Percentiles rank a stretch among this genome's conserved stretches.
Conservation (phyloP, 1,284 basidiomycete genomes). For the Trichosporon ovoides region DNA sequence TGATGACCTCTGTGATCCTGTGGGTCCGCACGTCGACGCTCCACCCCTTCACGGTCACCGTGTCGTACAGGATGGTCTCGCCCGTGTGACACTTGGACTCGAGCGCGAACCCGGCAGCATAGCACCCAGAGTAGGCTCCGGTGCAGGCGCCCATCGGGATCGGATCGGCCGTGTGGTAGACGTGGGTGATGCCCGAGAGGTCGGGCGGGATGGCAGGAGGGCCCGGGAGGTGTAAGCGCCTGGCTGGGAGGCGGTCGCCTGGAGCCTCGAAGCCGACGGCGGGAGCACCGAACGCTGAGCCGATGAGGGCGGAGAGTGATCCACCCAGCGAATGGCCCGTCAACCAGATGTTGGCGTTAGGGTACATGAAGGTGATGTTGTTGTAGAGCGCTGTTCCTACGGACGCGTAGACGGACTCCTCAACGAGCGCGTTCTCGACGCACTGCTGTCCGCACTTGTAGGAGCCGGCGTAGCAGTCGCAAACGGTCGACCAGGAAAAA, state of each 20-base stretch:
- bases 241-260: constrained; percentile 79
- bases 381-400: constrained; percentile 83
- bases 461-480: constrained; percentile 77
- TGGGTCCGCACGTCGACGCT: constrained; percentile 70
- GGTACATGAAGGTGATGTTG: constrained; percentile 90
- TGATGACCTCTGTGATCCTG: constrained; percentile 68
- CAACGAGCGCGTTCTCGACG: constrained; percentile 68
- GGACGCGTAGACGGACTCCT: constrained; percentile 72
- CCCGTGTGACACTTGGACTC: constrained; percentile 69
- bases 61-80: constrained; percentile 79
- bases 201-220: constrained; percentile 50
- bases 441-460: constrained; percentile 81
- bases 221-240: constrained; percentile 77
- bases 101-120: constrained; percentile 49
- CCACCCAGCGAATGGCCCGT: constrained; percentile 88
- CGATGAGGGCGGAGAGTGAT: constrained; percentile 76
- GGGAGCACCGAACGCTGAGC: constrained; percentile 83
- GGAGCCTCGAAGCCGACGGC: constrained; percentile 87
- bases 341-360: constrained; percentile 86
- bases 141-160: constrained; percentile 51
- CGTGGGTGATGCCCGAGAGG: constrained; percentile 52
- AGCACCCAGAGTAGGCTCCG: constrained; percentile 48
- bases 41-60: constrained; percentile 78
- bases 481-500: constrained; percentile 93
- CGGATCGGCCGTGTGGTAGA: constrained; percentile 56